Evolutionary conservation across 1,139 yeast species (phyloP).

Genomic region (Yarrowia galli): DNA sequence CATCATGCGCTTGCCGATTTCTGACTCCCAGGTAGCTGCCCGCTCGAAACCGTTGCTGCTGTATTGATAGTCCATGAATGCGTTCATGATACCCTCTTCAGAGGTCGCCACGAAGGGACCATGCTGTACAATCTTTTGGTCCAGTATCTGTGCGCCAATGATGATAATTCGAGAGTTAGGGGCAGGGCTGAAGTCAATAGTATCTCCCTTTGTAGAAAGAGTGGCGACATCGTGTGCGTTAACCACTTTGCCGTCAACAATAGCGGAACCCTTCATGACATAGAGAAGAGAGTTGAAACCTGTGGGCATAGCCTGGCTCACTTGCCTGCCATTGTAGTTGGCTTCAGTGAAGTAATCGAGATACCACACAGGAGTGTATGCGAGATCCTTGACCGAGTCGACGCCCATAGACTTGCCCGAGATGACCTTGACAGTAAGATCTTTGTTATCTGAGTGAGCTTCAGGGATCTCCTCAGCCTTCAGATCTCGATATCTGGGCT

Average conservation of each 20-base stretch:
- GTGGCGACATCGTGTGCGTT: slow-evolving; percentile 11
- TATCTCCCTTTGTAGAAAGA: slow-evolving; percentile 3
- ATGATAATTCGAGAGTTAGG: slow-evolving; percentile 20
- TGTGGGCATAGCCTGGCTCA: slow-evolving; percentile 5
- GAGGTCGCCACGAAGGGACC: slow-evolving; percentile 91
- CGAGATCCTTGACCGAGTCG: slow-evolving; percentile 76
- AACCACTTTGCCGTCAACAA: not conserved
- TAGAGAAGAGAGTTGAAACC: slow-evolving; percentile 17
- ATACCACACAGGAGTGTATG: slow-evolving; percentile 83
- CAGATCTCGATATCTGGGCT: slow-evolving; percentile 84
- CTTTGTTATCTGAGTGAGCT: slow-evolving; percentile 47
- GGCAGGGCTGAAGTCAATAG: slow-evolving; percentile 13
- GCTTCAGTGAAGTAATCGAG: slow-evolving; percentile 49
- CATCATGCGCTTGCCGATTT: slow-evolving; percentile 56
- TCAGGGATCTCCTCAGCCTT: slow-evolving; percentile 74
- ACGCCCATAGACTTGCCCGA: slow-evolving; percentile 81
- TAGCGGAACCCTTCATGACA: slow-evolving; percentile 17
- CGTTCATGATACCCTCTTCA: slow-evolving; percentile 67
- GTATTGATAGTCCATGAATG: slow-evolving; percentile 72
- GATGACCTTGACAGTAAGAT: slow-evolving; percentile 68
- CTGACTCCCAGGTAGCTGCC: slow-evolving; percentile 69
- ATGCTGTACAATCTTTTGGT: slow-evolving; percentile 69
- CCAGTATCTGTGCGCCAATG: slow-evolving; percentile 7
- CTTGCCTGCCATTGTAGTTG: slow-evolving; percentile 6
- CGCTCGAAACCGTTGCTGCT: slow-evolving; percentile 78